Percentiles rank a stretch among this genome's conserved stretches.
phyloP scores from a whole-genome alignment of 2,329 filamentous ascomycete genomes.

The Ceratocystis huliohia region DNA sequence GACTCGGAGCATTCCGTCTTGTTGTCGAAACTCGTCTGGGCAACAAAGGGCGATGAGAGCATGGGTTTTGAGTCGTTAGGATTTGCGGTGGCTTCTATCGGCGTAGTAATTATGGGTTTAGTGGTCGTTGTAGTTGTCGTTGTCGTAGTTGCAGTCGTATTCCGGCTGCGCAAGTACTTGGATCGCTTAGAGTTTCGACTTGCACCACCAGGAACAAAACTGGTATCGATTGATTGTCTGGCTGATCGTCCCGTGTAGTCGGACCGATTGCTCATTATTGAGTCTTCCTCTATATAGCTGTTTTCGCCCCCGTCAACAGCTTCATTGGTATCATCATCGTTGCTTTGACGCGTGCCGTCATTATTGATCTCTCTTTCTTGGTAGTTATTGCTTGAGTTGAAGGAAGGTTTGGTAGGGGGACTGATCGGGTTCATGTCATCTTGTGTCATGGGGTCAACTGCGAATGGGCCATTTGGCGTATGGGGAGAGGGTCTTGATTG shows the following conservation, averaged over 20 bases:
- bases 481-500: not conserved
- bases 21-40: slow-evolving; percentile 28
- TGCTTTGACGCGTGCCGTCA: not conserved
- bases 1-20: slow-evolving; percentile 10
- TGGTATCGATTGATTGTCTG: slow-evolving; percentile 8
- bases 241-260: not conserved
- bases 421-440: slow-evolving; percentile 14
- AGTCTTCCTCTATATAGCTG: slow-evolving; percentile 19
- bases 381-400: not conserved
- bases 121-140: not conserved
- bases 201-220: slow-evolving; percentile 2
- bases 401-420: not conserved
- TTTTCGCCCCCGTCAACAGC: slow-evolving; percentile 5
- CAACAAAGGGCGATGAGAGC: slow-evolving; percentile 6
- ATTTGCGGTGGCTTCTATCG: slow-evolving; percentile 1
- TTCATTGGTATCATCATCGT: not conserved
- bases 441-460: not conserved
- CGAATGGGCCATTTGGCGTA: slow-evolving; percentile 3
- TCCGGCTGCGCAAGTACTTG: slow-evolving; percentile 21
- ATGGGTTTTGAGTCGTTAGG: not conserved
- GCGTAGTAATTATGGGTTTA: slow-evolving; percentile 1
- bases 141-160: slow-evolving; percentile 4
- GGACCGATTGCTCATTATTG: slow-evolving; percentile 8
- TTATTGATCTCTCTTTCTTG: not conserved
- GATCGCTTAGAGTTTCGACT: slow-evolving; percentile 16